These are phyloP conservation scores for Penicillium fuscoglaucum DNA, from an alignment of 2,329 filamentous ascomycete species.

Conservation along the genomic window DNA sequence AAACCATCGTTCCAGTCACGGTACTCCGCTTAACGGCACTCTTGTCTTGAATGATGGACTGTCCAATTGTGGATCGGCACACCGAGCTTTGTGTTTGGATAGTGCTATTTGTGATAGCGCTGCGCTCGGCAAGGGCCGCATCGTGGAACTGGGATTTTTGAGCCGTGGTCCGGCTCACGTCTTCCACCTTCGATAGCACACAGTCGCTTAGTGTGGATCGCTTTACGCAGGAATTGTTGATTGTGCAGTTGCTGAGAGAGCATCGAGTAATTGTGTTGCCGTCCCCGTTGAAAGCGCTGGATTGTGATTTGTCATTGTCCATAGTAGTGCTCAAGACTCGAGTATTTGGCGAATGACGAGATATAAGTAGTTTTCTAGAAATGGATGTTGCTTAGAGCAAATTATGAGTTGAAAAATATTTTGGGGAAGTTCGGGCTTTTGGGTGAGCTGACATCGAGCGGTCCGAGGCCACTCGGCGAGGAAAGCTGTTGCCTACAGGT, in stretches of 20 bases:
- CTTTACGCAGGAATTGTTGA: slow-evolving; percentile 17
- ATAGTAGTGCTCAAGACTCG: background rate
- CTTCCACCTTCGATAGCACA: slow-evolving; percentile 18
- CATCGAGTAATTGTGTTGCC: slow-evolving; percentile 20
- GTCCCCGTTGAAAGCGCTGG: background rate
- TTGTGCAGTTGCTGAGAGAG: slow-evolving; percentile 17
- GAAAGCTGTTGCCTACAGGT: background rate
- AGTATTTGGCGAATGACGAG: background rate
- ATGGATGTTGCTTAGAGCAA: background rate
- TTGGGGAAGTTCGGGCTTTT: background rate
- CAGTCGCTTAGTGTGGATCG: slow-evolving; percentile 18
- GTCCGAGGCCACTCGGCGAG: background rate
- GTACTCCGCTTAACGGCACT: slow-evolving; percentile 17
- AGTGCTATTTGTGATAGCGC: slow-evolving; percentile 16
- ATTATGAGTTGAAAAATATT: background rate
- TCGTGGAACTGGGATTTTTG: slow-evolving; percentile 17
- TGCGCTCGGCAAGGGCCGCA: slow-evolving; percentile 14
- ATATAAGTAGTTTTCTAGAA: background rate
- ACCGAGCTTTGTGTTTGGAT: slow-evolving; percentile 16
- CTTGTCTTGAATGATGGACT: slow-evolving; percentile 14
- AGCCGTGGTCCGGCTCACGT: slow-evolving; percentile 10
- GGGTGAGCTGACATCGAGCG: background rate
- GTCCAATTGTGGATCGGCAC: slow-evolving; percentile 12
- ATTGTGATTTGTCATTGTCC: background rate
- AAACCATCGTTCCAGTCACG: slow-evolving; percentile 12